phyloP scores from a whole-genome alignment of 148 eudicot genomes.

The Chenopodium formosanum region DNA sequence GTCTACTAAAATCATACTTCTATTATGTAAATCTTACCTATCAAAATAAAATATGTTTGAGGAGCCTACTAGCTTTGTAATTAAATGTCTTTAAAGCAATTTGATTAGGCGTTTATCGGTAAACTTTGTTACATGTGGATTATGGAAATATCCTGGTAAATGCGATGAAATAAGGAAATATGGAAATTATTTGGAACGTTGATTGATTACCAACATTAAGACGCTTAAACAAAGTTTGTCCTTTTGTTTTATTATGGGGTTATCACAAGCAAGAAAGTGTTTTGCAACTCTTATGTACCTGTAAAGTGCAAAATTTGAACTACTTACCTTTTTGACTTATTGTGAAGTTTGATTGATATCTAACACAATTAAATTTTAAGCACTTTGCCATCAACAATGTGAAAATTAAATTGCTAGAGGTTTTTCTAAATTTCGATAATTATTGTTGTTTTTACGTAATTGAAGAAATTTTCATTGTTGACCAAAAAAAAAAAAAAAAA shows the following conservation, averaged over 20 bases:
- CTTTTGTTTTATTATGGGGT: not conserved
- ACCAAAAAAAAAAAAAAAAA: too few relatives aligned
- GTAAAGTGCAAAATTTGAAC: slow-evolving; percentile 7
- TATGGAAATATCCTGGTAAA: not conserved
- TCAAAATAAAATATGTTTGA: not conserved
- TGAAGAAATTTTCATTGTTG: too few relatives aligned
- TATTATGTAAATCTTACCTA: not conserved
- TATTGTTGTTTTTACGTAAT: too few relatives aligned
- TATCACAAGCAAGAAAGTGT: not conserved
- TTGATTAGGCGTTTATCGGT: not conserved
- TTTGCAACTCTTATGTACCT: slow-evolving; percentile 1
- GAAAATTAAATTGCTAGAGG: too few relatives aligned
- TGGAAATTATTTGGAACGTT: not conserved
- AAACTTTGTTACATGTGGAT: not conserved
- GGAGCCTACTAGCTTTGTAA: not conserved
- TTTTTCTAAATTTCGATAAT: too few relatives aligned
- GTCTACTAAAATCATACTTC: too few relatives aligned
- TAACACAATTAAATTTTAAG: not conserved
- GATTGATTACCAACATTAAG: not conserved
- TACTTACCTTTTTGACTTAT: slow-evolving; percentile 9
- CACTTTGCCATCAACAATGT: too few relatives aligned
- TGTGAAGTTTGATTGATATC: slow-evolving; percentile 1
- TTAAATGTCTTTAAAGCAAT: not conserved
- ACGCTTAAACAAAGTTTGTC: not conserved
- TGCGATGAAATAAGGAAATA: not conserved